Conservation (phyloP, 371 early-diverging fungal species). For the Syncephalastrum contaminatum region DNA sequence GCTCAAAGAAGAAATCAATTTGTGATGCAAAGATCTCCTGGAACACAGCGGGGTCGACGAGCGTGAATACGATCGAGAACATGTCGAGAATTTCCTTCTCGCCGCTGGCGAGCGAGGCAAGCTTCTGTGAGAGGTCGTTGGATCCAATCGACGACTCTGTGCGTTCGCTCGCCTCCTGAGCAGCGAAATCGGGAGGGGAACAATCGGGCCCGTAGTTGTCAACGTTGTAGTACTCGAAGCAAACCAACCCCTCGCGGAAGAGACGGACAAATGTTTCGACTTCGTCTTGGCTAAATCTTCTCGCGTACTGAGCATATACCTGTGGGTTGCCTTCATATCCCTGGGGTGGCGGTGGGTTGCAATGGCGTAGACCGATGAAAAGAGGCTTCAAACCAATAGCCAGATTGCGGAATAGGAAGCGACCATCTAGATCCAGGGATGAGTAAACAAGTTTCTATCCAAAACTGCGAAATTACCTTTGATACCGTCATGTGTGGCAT, state of each 20-base stretch:
- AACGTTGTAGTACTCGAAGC: conserved; percentile 84
- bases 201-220: conserved; percentile 68
- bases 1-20: conserved; percentile 83
- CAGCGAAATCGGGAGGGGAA: conserved; percentile 25
- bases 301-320: conserved; percentile 44
- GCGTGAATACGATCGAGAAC: conserved; percentile 86
- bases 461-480: conserved; percentile 52
- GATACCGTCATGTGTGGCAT: conserved; percentile 67
- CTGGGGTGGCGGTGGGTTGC: conserved; percentile 64
- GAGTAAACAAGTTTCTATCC: not conserved
- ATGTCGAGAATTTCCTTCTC: conserved; percentile 92
- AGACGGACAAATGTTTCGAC: conserved; percentile 65
- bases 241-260: conserved; percentile 83
- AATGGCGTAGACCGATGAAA: conserved; percentile 70
- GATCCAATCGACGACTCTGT: conserved; percentile 37
- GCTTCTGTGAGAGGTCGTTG: conserved; percentile 27
- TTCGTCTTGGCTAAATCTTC: conserved; percentile 74
- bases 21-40: conserved; percentile 94
- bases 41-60: conserved; percentile 89
- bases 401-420: conserved; percentile 84
- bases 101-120: conserved; percentile 61
- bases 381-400: conserved; percentile 85
- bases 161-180: conserved; percentile 9
- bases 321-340: conserved; percentile 35
- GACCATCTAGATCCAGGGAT: conserved; percentile 41